Evolutionary conservation across 139 green algal genomes (phyloP).

Genomic region (Trebouxia sp.): DNA sequence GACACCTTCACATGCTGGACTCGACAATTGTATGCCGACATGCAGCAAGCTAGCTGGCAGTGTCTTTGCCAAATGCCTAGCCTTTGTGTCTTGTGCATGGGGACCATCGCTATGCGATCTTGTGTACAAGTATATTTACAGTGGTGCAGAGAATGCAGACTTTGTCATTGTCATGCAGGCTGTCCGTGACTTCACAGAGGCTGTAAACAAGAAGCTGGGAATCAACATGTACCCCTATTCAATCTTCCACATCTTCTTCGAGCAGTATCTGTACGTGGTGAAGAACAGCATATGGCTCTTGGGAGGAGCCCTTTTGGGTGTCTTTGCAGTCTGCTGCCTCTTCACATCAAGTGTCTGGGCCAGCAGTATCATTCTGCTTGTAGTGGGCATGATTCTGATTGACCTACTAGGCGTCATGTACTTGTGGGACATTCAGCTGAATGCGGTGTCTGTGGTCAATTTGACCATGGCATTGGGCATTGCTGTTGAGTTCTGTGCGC

Average conservation of each 20-base stretch:
- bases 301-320: conserved; percentile 32
- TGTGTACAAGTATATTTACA: no score
- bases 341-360: conserved; percentile 57
- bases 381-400: conserved; percentile 71
- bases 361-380: conserved; percentile 54
- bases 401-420: conserved; percentile 79
- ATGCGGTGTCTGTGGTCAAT: conserved; percentile 48
- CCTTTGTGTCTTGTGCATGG: no score
- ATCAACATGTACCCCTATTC: conserved; percentile 86
- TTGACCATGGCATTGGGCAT: conserved; percentile 68
- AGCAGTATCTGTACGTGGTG: conserved; percentile 84
- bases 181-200: conserved; percentile 33
- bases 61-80: no score
- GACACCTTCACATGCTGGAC: background rate
- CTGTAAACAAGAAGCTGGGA: conserved; percentile 42
- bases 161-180: conserved; percentile 9
- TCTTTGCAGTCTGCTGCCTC: conserved; percentile 45
- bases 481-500: conserved; percentile 82
- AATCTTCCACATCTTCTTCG: conserved; percentile 94
- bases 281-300: conserved; percentile 44
- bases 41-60: no score
- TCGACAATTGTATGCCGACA: no score
- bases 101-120: no score
- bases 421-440: conserved; percentile 77
- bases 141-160: background rate